Conservation (phyloP, 768 basidiomycete species). For the Termitomyces sp. region DNA sequence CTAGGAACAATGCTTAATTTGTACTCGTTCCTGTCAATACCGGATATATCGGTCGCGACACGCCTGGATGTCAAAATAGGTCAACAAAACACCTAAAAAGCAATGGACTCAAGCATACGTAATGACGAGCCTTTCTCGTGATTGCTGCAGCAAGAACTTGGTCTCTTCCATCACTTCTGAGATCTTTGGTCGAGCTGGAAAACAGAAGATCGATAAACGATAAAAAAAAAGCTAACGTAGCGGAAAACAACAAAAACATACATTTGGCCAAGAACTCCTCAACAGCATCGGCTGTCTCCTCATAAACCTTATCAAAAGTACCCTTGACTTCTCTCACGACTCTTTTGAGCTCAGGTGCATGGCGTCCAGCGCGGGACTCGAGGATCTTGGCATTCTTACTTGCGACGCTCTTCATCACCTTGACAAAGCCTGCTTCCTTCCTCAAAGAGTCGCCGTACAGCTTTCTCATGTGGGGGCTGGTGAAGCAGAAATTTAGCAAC, state of each 20-base stretch:
- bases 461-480: slow-evolving; percentile 96
- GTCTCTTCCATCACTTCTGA: slow-evolving; percentile 92
- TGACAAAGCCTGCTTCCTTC: slow-evolving; percentile 95
- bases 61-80: slow-evolving; percentile 43
- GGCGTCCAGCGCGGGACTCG: slow-evolving; percentile 71
- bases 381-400: slow-evolving; percentile 74
- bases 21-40: slow-evolving; percentile 80
- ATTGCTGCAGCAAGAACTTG: slow-evolving; percentile 85
- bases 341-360: slow-evolving; percentile 78
- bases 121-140: slow-evolving; percentile 86
- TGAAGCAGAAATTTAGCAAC: background rate
- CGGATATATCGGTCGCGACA: slow-evolving; percentile 75
- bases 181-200: slow-evolving; percentile 79
- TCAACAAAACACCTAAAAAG: background rate
- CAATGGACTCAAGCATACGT: slow-evolving; percentile 51
- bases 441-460: slow-evolving; percentile 91
- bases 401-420: slow-evolving; percentile 94
- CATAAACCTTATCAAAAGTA: slow-evolving; percentile 93
- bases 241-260: slow-evolving; percentile 32
- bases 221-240: background rate
- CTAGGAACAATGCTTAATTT: slow-evolving; percentile 55
- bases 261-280: slow-evolving; percentile 93
- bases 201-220: slow-evolving; percentile 5
- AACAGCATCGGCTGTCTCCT: slow-evolving; percentile 87
- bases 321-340: slow-evolving; percentile 86